Evolutionary conservation across 2,329 filamentous ascomycete species (phyloP).

Genomic region (Emergomyces orientalis): DNA sequence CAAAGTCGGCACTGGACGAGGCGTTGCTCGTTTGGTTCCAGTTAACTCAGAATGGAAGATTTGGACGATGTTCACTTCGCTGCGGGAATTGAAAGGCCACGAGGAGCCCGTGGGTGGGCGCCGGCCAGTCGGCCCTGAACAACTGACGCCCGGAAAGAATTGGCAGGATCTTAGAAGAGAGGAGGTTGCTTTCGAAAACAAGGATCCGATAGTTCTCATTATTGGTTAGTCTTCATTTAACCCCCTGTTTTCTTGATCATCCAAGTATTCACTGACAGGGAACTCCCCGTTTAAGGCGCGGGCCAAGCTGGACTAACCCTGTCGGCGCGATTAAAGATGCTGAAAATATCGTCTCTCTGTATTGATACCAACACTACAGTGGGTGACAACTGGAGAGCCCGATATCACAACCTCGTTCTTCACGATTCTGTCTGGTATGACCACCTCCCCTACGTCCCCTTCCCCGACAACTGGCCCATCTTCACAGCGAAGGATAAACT

Average conservation of each 20-base stretch:
- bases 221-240: background rate
- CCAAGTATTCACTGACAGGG: background rate
- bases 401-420: constrained; percentile 34
- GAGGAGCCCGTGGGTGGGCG: constrained; percentile 28
- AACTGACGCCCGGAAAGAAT: background rate
- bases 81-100: constrained; percentile 29
- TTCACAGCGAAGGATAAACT: constrained; percentile 42
- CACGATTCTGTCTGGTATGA: constrained; percentile 35
- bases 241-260: background rate
- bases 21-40: constrained; percentile 29
- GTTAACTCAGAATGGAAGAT: constrained; percentile 26
- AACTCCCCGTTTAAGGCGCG: background rate
- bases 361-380: constrained; percentile 40
- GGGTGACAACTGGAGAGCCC: constrained; percentile 43
- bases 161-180: background rate
- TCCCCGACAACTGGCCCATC: constrained; percentile 35
- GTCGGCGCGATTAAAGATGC: constrained; percentile 33
- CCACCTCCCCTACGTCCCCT: constrained; percentile 32
- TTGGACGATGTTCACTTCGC: constrained; percentile 31
- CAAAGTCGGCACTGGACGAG: constrained; percentile 27
- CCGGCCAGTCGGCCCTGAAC: background rate
- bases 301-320: constrained; percentile 35
- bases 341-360: constrained; percentile 34
- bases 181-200: background rate
- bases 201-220: background rate